A percentile compares a stretch with the other conserved stretches of the same genome.
Conservation (phyloP, 495 filamentous ascomycete genomes). For the Lineolata rhizophorae region DNA sequence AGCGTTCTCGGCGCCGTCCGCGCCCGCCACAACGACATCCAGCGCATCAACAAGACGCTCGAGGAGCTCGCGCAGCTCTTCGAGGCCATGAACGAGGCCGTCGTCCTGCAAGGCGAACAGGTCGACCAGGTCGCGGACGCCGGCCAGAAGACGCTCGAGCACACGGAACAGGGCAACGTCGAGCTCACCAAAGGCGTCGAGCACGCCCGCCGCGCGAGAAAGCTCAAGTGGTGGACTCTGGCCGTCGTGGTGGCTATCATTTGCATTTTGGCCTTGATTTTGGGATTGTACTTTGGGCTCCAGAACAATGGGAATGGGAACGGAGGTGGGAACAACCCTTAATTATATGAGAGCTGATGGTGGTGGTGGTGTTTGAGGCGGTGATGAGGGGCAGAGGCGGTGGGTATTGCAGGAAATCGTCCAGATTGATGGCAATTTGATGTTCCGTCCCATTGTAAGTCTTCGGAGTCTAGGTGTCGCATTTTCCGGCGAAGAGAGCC, state of each 20-base stretch:
- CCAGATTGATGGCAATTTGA: too few species aligned
- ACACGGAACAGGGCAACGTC: conserved; percentile 34
- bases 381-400: too few species aligned
- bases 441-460: too few species aligned
- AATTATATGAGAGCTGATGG: too few species aligned
- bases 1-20: conserved; percentile 48
- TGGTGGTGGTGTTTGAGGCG: too few species aligned
- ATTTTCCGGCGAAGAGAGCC: too few species aligned
- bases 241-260: conserved; percentile 28
- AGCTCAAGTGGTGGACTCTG: conserved; percentile 53
- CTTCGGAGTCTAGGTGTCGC: too few species aligned
- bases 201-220: conserved; percentile 31
- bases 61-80: conserved; percentile 42
- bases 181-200: conserved; percentile 39
- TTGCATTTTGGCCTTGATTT: conserved; percentile 18
- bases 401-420: too few species aligned
- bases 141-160: conserved; percentile 29
- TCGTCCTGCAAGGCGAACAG: conserved; percentile 31
- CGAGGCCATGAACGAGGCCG: conserved; percentile 39
- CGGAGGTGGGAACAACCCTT: too few species aligned
- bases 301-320: too few species aligned
- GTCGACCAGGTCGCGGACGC: conserved; percentile 28
- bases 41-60: conserved; percentile 46
- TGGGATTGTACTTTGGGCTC: conserved; percentile 20
- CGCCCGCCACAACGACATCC: conserved; percentile 55